Evolutionary conservation across 805 yeast genomes (phyloP), one percentile per base, ranked within the genome.

Genomic region (Teunomyces atbi): DNA sequence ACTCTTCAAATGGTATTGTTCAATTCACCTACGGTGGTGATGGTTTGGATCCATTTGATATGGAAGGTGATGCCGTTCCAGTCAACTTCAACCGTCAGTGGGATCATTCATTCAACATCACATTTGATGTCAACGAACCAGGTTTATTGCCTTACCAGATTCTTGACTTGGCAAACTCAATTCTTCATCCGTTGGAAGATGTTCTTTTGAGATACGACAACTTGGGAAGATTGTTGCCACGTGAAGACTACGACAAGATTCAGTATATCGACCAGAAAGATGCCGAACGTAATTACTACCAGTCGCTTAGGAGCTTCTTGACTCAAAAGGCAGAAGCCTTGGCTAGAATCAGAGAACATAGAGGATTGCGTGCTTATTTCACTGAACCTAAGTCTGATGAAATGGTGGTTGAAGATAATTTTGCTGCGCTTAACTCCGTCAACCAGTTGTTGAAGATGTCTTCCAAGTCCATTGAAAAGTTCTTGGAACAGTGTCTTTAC

Each of bases 21-120:
- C 99, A 94, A 69, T 94, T 94, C 69, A 88, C 89, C 29, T 94
- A 94, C 62, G 99, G 99, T 68, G 99, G 98, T 52, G 99, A 94
- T 67, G 97, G 98, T 41, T 78, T 94, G 53, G 99, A 94, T 74
- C 99, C 99, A 3, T 77, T 89, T 62, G 97, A 92, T 68, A 94
- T 94, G 99, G 99, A 95, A 70, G 99, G 99, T 56, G 97, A 95
- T 67, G 97, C 98, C 1, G 81, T 76, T 58, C 99, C 99, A 0
- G 99, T 94, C 29, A 90, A 95, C 64, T 92, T 94, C 64, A 76
- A 75, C 46, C 82, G 97, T 62, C 89, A 96, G 19, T 94, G 99
- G 99, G 90, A 84, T 52, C 99, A 94, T 65, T 84, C 96, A 5
- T 76, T 68, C 56, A 85, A 86, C 66, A 71, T 89, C 46, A 86